These are phyloP conservation scores for Talaromyces funiculosus DNA, from an alignment of 2,329 filamentous ascomycete genomes.

Conservation along the genomic window DNA sequence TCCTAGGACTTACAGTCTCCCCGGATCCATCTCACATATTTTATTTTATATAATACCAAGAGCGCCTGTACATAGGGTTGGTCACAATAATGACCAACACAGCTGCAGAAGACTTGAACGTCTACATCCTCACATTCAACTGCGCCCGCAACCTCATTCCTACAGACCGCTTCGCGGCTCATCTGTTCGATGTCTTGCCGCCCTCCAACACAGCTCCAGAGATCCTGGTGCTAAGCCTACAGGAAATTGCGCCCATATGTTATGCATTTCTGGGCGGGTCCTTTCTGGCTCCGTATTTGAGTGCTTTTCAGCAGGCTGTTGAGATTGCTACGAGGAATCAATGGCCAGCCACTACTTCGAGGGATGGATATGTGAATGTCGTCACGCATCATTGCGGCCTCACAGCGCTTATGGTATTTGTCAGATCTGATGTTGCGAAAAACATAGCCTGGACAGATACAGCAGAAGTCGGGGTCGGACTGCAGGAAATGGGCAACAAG, in stretches of 20 bases:
- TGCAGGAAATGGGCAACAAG: constrained; percentile 91
- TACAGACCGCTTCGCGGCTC: constrained; percentile 62
- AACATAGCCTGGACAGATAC: constrained; percentile 62
- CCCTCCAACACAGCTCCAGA: constrained; percentile 52
- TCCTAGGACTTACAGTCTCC: neutral
- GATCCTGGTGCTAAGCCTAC: constrained; percentile 63
- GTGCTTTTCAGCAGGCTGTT: constrained; percentile 65
- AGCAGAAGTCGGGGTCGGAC: constrained; percentile 78
- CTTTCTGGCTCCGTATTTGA: constrained; percentile 69
- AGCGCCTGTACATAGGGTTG: neutral
- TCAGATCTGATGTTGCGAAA: constrained; percentile 53
- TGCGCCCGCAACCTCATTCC: constrained; percentile 70
- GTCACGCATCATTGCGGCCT: constrained; percentile 73
- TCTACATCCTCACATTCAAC: constrained; percentile 85
- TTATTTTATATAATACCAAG: neutral
- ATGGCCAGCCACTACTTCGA: constrained; percentile 15
- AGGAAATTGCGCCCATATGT: constrained; percentile 82
- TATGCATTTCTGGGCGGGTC: constrained; percentile 81
- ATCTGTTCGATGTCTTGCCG: constrained; percentile 59
- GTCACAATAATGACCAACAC: neutral
- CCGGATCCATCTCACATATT: neutral
- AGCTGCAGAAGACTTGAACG: constrained; percentile 44
- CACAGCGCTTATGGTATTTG: constrained; percentile 84
- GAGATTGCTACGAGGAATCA: constrained; percentile 57
- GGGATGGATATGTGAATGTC: constrained; percentile 59